Evolutionary conservation across 179 eudicot genomes (phyloP).

Genomic region (Drosera spatulata): DNA sequence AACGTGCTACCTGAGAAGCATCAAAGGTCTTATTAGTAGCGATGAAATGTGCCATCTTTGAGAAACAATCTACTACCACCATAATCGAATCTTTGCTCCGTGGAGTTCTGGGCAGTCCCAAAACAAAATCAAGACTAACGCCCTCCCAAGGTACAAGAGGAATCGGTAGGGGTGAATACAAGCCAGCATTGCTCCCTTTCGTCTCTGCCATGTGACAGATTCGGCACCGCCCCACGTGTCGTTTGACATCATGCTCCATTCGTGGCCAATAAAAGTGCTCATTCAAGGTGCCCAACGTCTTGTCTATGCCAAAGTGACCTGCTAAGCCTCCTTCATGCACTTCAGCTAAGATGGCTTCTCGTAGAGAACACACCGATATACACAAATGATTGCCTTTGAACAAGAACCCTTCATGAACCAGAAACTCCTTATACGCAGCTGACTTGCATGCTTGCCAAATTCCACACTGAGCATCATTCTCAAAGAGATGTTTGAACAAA

Average conservation of each 20-base stretch:
- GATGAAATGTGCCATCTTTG: neutral
- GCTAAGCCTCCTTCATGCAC: neutral
- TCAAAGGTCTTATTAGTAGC: neutral
- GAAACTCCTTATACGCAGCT: too few relatives aligned
- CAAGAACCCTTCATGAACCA: neutral
- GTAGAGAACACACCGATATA: neutral
- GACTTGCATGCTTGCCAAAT: too few relatives aligned
- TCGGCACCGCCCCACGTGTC: neutral
- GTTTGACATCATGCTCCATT: neutral
- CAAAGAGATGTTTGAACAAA: too few relatives aligned
- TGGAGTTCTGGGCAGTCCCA: neutral
- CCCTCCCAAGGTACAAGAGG: conserved; percentile 1
- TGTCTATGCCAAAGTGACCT: neutral
- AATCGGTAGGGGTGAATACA: neutral
- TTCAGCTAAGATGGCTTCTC: neutral
- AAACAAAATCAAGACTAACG: conserved; percentile 1
- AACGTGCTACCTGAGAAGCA: neutral
- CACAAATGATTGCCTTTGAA: neutral
- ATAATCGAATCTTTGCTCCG: neutral
- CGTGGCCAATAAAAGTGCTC: neutral
- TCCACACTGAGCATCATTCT: too few relatives aligned
- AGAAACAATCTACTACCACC: neutral
- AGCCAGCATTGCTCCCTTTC: neutral
- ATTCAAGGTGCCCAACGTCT: neutral
- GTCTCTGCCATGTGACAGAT: neutral